phyloP scores from a whole-genome alignment of 2,329 filamentous ascomycete genomes.

The Trichophyton verrucosum region DNA sequence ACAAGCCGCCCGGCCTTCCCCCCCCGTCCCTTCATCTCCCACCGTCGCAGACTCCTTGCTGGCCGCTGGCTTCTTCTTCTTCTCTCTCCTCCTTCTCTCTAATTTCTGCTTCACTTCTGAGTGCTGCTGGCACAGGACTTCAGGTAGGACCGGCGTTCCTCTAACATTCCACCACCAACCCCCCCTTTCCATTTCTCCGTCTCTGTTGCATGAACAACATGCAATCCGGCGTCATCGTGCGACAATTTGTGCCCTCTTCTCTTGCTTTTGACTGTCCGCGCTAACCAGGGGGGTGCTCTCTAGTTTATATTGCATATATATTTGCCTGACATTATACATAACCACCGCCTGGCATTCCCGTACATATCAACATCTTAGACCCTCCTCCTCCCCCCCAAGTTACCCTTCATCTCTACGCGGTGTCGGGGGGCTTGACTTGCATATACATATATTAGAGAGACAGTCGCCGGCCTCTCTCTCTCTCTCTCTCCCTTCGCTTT shows the following conservation, averaged over 20 bases:
- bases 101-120: background rate
- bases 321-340: too few relatives aligned
- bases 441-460: background rate
- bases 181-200: background rate
- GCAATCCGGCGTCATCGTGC: background rate
- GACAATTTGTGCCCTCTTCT: background rate
- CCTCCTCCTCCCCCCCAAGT: too few relatives aligned
- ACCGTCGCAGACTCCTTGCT: background rate
- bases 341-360: too few relatives aligned
- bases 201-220: background rate
- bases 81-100: background rate
- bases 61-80: background rate
- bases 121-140: background rate
- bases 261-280: background rate
- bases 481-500: background rate
- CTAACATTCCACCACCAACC: background rate
- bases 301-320: too few relatives aligned
- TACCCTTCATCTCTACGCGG: too few relatives aligned
- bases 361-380: too few relatives aligned
- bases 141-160: background rate
- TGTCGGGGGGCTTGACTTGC: background rate
- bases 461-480: background rate
- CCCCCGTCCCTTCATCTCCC: background rate
- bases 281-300: background rate
- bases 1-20: background rate